Conservation (phyloP, 106 monocot genomes). For the Dioscorea alata region DNA sequence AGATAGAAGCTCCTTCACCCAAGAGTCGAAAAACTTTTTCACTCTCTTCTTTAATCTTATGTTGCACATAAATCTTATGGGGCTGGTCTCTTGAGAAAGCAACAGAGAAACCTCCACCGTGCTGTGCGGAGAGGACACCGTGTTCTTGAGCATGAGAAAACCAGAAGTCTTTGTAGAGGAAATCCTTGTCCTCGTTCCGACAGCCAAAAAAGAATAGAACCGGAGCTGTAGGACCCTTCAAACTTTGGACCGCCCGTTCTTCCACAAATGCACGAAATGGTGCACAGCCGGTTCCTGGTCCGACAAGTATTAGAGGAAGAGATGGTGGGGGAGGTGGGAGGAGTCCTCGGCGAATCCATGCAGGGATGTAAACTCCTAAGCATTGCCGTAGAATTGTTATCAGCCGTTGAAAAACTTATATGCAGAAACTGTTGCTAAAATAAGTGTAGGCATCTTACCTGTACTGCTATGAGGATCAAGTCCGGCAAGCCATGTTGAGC, state of each 20-base stretch:
- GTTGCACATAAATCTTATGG: conserved; percentile 82
- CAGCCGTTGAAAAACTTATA: not conserved
- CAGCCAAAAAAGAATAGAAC: conserved; percentile 97
- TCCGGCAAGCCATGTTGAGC: conserved; percentile 86
- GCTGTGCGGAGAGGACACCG: conserved; percentile 54
- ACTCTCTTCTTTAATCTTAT: conserved; percentile 89
- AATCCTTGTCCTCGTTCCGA: conserved; percentile 57
- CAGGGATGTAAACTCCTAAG: conserved; percentile 42
- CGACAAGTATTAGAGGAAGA: conserved; percentile 77
- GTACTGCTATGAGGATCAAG: conserved; percentile 46
- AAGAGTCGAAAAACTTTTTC: conserved; percentile 59
- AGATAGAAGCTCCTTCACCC: conserved; percentile 53
- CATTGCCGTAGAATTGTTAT: not conserved
- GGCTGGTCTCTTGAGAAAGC: conserved; percentile 93
- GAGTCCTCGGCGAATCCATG: conserved; percentile 65
- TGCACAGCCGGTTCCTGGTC: conserved; percentile 92
- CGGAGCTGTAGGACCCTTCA: conserved; percentile 34
- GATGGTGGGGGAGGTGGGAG: conserved; percentile 64
- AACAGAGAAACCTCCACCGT: conserved; percentile 82
- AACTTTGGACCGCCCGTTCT: conserved; percentile 54
- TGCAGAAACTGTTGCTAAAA: not conserved
- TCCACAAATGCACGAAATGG: conserved; percentile 82
- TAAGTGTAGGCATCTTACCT: conserved; percentile 17
- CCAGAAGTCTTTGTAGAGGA: conserved; percentile 75
- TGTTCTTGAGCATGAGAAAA: conserved; percentile 32